Evolutionary conservation across 768 basidiomycete genomes (phyloP).

Genomic region (Sarcomyxa edulis): DNA sequence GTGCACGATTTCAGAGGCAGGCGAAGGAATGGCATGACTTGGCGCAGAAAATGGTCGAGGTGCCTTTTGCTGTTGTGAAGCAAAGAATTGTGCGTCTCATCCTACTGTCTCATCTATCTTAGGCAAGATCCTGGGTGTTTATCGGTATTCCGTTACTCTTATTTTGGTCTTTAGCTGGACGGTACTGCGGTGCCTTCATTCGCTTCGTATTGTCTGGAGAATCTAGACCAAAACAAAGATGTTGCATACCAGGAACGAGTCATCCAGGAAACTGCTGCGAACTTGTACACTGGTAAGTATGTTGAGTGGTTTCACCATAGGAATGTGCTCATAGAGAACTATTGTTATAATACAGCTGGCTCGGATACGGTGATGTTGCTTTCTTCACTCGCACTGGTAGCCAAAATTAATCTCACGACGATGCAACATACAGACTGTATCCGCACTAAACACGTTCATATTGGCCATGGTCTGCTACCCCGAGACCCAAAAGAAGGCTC

Average conservation of each 20-base stretch:
- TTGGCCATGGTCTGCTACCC: constrained; percentile 35
- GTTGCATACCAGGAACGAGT: constrained; percentile 5
- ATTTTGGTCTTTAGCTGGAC: too few species aligned
- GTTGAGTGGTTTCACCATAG: neutral
- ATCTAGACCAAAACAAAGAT: neutral
- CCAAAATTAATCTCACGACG: neutral
- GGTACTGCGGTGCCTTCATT: constrained; percentile 5
- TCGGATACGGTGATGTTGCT: constrained; percentile 4
- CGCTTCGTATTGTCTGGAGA: constrained; percentile 2
- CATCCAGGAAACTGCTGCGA: constrained; percentile 34
- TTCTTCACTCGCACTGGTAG: too few species aligned
- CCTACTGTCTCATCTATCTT: too few species aligned
- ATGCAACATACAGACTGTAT: constrained; percentile 14
- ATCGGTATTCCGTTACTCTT: neutral
- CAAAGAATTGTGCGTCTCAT: constrained; percentile 16
- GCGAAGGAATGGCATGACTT: constrained; percentile 25
- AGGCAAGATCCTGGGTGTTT: neutral
- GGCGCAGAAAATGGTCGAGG: constrained; percentile 23
- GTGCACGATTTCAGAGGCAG: constrained; percentile 31
- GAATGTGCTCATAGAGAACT: neutral
- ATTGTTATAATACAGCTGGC: constrained; percentile 1
- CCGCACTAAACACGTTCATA: constrained; percentile 24
- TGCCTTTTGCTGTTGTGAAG: constrained; percentile 26
- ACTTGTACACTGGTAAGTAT: constrained; percentile 26
- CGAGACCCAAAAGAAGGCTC: constrained; percentile 28